Evolutionary conservation across 2,329 filamentous ascomycete species (phyloP), one percentile per base, ranked within the genome.

Genomic region (Colletotrichum sp.): DNA sequence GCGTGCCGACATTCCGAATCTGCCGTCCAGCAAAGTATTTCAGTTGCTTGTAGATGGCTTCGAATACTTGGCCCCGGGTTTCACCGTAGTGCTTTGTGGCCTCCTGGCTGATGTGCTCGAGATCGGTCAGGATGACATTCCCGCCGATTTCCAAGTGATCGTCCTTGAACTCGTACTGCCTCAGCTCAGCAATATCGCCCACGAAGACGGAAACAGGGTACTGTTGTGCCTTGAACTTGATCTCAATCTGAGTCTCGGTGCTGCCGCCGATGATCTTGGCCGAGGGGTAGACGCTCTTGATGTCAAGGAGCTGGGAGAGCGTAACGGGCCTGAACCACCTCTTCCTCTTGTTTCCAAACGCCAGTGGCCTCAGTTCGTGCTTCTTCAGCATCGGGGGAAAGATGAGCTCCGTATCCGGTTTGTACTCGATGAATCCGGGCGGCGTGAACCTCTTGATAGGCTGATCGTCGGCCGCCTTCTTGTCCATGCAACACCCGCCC

Each of bases 221-320:
- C 78, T 95, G 90, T 87, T 98, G 91, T 1, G 93, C 95, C 86
- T 98, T 98, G 90, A 99, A 98, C 84, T 98, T 98, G 85, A 97
- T 94, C 84, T 99, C 97, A 74, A 99, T 98, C 83, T 98, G 97
- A 0, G 96, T 98, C 83, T 99, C 97, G 3, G 96, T 98, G 81
- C 95, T 98, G 75, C 97, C 97, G 64, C 95, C 96, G 75, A 99
- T 98, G 75, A 99, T 92, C 83, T 98, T 99, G 6, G 96, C 95
- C 31, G 93, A 91, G 0, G 96, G 96, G 77, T 95, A 93, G 0
- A 90, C 92, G 78, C 89, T 92, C 86, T 98, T 98, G 85, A 99
- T 98, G 81, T 98, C 93, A 18, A 98, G 89, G 18, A 99, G 87
- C 81, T 99, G 96, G 51, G 95, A 88, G 18, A 98, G 81, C 0